Evolutionary conservation across 2,329 filamentous ascomycete genomes (phyloP).

Genomic region (Massarina eburnea): DNA sequence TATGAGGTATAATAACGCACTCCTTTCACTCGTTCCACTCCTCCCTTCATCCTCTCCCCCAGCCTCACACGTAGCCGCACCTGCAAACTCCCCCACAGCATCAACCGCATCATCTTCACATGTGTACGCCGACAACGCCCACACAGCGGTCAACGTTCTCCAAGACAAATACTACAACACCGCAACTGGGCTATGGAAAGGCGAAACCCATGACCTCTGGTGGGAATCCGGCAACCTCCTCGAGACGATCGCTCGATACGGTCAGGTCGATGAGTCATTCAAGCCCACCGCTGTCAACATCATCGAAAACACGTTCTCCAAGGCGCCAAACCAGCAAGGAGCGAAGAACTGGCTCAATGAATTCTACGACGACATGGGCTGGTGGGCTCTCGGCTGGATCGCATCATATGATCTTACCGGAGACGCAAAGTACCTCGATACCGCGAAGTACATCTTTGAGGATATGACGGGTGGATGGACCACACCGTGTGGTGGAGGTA

Average conservation of each 20-base stretch:
- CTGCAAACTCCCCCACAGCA: too few species aligned
- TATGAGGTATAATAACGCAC: too few species aligned
- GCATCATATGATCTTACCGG: conserved; percentile 58
- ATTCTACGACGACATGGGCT: conserved; percentile 64
- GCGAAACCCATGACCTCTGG: conserved; percentile 30
- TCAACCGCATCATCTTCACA: conserved; percentile 16
- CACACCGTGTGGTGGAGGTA: conserved; percentile 53
- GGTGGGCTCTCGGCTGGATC: conserved; percentile 65
- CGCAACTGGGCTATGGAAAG: conserved; percentile 38
- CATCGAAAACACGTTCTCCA: conserved; percentile 37
- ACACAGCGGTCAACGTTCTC: conserved; percentile 28
- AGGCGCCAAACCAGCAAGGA: conserved; percentile 28
- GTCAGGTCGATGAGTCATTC: conserved; percentile 29
- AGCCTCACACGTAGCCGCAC: too few species aligned
- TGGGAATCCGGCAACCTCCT: conserved; percentile 43
- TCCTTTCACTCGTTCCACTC: conserved; percentile 1
- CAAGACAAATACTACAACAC: conserved; percentile 38
- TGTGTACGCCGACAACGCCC: conserved; percentile 31
- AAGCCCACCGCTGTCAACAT: conserved; percentile 31
- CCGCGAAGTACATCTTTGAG: conserved; percentile 57
- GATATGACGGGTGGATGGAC: conserved; percentile 57
- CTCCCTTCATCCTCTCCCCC: conserved; percentile 11
- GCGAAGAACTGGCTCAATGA: conserved; percentile 51
- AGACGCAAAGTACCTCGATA: conserved; percentile 56
- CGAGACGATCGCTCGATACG: conserved; percentile 37